Evolutionary conservation across 129 eudicot species (phyloP), one percentile per base, ranked within the genome.

Genomic region (Gnaphalium uliginosum): DNA sequence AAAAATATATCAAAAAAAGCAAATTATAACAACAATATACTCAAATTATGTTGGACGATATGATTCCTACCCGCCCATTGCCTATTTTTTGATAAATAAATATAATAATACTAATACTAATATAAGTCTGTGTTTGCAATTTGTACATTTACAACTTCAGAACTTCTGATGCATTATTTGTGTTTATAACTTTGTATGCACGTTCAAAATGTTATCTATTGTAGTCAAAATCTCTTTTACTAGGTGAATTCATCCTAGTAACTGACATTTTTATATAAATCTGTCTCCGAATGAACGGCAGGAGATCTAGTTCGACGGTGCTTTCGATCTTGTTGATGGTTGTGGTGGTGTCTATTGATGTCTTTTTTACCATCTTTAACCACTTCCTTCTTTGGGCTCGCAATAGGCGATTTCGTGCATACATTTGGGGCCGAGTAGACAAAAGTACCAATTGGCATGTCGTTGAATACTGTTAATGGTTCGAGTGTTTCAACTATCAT

Each of bases 341-440:
- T 86, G 61, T 79, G 83, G 0, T 43, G 75, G 66, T 85, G 89
- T 50, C 77, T 67, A 26, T 66, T 76, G 22, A 17, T 66, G 30
- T 86, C 76, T 69, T 64, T 85, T 75, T 63, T 80, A 33, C 29
- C 10, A 30, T 71, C 79, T 61, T 66, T 74, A 27, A 56, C 50
- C 17, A 18, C 58, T 21, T 72, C 78, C 50, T 72, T 64, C 33
- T 73, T 43, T 11, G 79, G 74, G 43, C 83, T 79, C 2, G 46
- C 32, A 18, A 43, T 18, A n/a, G 81, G 76, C 1, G 76, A 78
- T 50, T 46, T 68, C 17, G 74, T 80, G 53, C 1, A 7, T 62
- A 72, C 83, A 1, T 46, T 51, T 14, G 96, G 94, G 43, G 76
- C 92, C 0, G 77, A 78, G 81, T 86, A 93, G 73, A 93, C 98